phyloP scores from a whole-genome alignment of 192 early-diverging fungal genomes.

The Ambispora gerdemannii region DNA sequence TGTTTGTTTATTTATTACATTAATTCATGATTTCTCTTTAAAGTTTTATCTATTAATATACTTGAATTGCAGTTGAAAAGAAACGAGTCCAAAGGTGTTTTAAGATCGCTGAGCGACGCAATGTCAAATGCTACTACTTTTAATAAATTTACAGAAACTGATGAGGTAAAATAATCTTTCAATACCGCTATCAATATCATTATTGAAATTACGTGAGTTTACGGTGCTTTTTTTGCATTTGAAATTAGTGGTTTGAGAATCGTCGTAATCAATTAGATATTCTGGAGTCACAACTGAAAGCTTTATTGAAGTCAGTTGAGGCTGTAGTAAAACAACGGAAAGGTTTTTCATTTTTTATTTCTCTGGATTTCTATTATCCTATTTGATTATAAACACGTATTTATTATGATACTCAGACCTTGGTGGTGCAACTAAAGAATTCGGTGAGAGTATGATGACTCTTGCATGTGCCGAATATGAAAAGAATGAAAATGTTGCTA shows the following conservation, averaged over 20 bases:
- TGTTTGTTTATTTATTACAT: conserved; percentile 34
- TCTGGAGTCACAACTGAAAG: conserved; percentile 73
- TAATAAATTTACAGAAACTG: conserved; percentile 67
- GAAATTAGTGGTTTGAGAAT: conserved; percentile 64
- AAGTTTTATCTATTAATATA: too few relatives aligned
- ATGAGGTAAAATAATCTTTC: conserved; percentile 57
- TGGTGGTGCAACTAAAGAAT: conserved; percentile 66
- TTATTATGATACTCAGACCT: conserved; percentile 47
- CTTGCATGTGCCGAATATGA: conserved; percentile 67
- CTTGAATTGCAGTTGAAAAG: conserved; percentile 45
- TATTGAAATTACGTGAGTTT: too few relatives aligned
- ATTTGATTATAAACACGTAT: not conserved
- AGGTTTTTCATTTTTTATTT: conserved; percentile 32
- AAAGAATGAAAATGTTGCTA: conserved; percentile 56
- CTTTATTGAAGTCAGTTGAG: conserved; percentile 75
- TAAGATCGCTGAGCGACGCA: conserved; percentile 69
- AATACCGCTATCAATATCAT: too few relatives aligned
- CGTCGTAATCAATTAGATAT: conserved; percentile 72
- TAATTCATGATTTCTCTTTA: not conserved
- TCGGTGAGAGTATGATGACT: conserved; percentile 73
- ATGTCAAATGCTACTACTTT: conserved; percentile 61
- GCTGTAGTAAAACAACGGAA: conserved; percentile 70
- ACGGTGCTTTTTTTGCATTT: too few relatives aligned
- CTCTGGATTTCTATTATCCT: not conserved
- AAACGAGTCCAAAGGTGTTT: conserved; percentile 52